Evolutionary conservation across 805 yeast species (phyloP), one percentile per base, ranked within the genome.

Genomic region (Sugiyamaella floridensis): DNA sequence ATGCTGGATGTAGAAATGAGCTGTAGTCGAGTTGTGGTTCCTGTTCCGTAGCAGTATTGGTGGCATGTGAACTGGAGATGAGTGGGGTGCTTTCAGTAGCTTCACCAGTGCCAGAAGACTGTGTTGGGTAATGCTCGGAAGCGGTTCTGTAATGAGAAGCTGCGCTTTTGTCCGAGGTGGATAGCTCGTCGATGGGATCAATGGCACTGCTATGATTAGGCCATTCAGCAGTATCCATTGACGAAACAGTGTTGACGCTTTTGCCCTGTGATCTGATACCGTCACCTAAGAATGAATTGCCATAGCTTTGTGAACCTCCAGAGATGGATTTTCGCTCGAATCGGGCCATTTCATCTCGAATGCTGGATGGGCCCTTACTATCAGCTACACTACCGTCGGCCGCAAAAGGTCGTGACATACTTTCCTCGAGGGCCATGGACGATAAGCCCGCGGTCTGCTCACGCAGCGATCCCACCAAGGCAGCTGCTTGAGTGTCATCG

Each of bases 391-490:
- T 19, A 3, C n/a, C 2, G 8, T 12, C n/a, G n/a, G 26, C 45
- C 32, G 51, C 10, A 18, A 48, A 42, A 6, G 51, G 32, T 37
- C 41, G 43, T 42, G 50, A 42, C 56, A 58, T 55, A 14, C 56
- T 58, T 26, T 56, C 58, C 46, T 55, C 58, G 40, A 58, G 45
- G 4, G 61, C 61, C 53, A 57, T 46, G 2, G 56, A 52, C n/a
- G 60, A 53, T 32, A 58, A 45, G 20, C 55, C 60, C 14, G 59
- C 61, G 8, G 61, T 57, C 29, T 53, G 58, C 43, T 58, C 61
- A 4, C 61, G 34, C 32, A 58, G 45, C 14, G 56, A 49, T 26
- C 50, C 46, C 6, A 48, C 37, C 37, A 32, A 14, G 4, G 12
- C 37, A 2, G n/a, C n/a, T 32, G 12, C 37, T 8, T 32, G n/a